A percentile compares a stretch with the other conserved stretches of the same genome.
These are phyloP conservation scores for Hibiscus syriacus DNA, from an alignment of 345 rosid genomes.

Conservation along the genomic window DNA sequence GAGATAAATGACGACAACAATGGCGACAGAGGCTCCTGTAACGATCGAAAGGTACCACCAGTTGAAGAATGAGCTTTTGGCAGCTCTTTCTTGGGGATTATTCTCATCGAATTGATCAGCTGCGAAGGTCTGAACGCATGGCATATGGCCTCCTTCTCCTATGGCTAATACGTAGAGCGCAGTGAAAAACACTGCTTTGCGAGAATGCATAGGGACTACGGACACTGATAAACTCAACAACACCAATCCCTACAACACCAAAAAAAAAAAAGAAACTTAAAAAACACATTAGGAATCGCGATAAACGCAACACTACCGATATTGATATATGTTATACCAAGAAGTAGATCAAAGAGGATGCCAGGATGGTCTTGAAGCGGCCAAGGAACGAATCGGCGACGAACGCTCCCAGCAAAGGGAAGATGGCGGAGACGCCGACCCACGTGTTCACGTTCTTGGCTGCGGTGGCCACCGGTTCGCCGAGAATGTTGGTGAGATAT, in stretches of 20 bases:
- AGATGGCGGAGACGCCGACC: conserved; percentile 70
- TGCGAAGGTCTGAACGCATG: conserved; percentile 89
- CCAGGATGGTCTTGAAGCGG: conserved; percentile 76
- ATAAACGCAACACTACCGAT: too few relatives aligned
- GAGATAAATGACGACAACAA: conserved; percentile 48
- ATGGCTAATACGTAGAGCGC: conserved; percentile 65
- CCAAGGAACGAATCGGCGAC: conserved; percentile 85
- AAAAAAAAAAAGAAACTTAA: too few relatives aligned
- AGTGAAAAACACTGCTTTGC: conserved; percentile 46
- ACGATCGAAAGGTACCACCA: conserved; percentile 79
- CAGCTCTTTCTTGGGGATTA: conserved; percentile 45
- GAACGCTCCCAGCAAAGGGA: conserved; percentile 67
- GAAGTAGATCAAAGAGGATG: conserved; percentile 48
- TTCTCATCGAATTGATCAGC: conserved; percentile 87
- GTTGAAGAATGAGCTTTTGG: conserved; percentile 87
- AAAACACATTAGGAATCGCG: background rate
- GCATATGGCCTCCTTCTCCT: conserved; percentile 95
- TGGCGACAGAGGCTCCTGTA: conserved; percentile 45
- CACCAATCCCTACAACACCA: conserved; percentile 53
- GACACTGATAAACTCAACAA: conserved; percentile 59
- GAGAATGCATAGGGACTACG: conserved; percentile 24
- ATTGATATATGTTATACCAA: conserved; percentile 25
- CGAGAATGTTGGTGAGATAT: conserved; percentile 59
- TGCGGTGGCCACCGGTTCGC: conserved; percentile 44
- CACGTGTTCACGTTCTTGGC: conserved; percentile 70